Evolutionary conservation across 495 filamentous ascomycete species (phyloP).

Genomic region (Viridothelium virens): DNA sequence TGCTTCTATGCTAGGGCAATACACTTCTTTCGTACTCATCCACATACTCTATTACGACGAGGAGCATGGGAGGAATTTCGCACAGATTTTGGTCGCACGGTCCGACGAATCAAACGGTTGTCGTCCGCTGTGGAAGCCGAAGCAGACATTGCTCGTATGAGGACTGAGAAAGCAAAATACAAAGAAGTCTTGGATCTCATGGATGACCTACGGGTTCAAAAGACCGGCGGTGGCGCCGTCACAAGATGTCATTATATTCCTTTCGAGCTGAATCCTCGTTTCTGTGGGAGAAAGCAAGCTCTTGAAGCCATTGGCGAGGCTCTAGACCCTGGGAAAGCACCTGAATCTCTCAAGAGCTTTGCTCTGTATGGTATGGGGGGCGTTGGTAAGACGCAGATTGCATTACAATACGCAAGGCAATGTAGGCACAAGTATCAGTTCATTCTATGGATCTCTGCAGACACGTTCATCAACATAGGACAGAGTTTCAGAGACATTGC

Average conservation of each 20-base stretch:
- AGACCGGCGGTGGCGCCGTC: background rate
- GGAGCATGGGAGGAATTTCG: slow-evolving; percentile 17
- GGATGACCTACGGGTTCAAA: slow-evolving; percentile 1
- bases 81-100: slow-evolving; percentile 15
- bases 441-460: slow-evolving; percentile 30
- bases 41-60: slow-evolving; percentile 16
- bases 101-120: slow-evolving; percentile 16
- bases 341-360: background rate
- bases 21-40: slow-evolving; percentile 26
- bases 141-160: slow-evolving; percentile 24
- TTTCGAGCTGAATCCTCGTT: slow-evolving; percentile 20
- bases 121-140: slow-evolving; percentile 24
- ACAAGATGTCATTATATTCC: slow-evolving; percentile 18
- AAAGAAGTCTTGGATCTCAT: slow-evolving; percentile 22
- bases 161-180: slow-evolving; percentile 20
- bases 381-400: slow-evolving; percentile 37
- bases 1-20: slow-evolving; percentile 28
- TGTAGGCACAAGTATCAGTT: slow-evolving; percentile 21
- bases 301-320: slow-evolving; percentile 15
- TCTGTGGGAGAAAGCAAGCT: slow-evolving; percentile 20
- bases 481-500: slow-evolving; percentile 24
- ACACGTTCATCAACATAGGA: slow-evolving; percentile 18
- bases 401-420: slow-evolving; percentile 31
- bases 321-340: slow-evolving; percentile 15
- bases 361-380: slow-evolving; percentile 34